These are phyloP conservation scores for Penicillium palitans DNA, from an alignment of 2,329 filamentous ascomycete genomes.

Conservation along the genomic window DNA sequence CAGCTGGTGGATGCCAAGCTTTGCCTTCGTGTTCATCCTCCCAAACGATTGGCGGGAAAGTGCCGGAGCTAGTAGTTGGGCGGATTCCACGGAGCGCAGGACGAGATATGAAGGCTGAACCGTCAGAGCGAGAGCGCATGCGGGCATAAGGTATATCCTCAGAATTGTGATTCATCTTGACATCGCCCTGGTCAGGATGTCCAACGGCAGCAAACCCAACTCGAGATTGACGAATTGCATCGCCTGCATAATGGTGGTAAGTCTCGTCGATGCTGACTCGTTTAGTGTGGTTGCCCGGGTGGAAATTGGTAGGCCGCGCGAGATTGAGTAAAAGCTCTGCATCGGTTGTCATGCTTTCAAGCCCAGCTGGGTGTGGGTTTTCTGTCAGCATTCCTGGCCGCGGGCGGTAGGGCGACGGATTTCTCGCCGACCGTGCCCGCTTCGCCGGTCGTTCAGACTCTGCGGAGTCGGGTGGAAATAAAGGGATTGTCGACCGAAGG, in stretches of 20 bases:
- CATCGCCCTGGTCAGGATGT: constrained; percentile 18
- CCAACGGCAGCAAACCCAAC: constrained; percentile 22
- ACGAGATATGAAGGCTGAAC: constrained; percentile 41
- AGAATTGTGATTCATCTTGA: constrained; percentile 17
- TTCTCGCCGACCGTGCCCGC: constrained; percentile 60
- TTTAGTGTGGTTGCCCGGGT: constrained; percentile 29
- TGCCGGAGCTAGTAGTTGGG: constrained; percentile 43
- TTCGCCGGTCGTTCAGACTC: constrained; percentile 56
- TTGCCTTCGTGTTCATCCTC: constrained; percentile 31
- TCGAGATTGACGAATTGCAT: constrained; percentile 25
- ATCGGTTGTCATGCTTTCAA: constrained; percentile 49
- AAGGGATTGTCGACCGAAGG: constrained; percentile 25
- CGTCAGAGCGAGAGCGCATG: constrained; percentile 45
- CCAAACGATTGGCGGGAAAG: constrained; percentile 36
- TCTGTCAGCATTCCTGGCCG: constrained; percentile 28
- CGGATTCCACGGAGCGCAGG: constrained; percentile 38
- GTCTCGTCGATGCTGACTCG: constrained; percentile 37
- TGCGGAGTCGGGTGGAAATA: constrained; percentile 33
- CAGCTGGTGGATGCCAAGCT: constrained; percentile 14
- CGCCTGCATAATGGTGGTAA: constrained; percentile 24
- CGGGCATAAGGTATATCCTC: constrained; percentile 35
- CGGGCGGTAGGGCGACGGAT: constrained; percentile 45
- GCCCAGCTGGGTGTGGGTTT: constrained; percentile 33
- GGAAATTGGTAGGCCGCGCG: constrained; percentile 41
- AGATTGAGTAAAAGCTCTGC: constrained; percentile 51